A percentile compares a stretch with the other conserved stretches of the same genome.
Evolutionary conservation across 495 filamentous ascomycete species (phyloP).

Genomic region (Neurospora sp.): DNA sequence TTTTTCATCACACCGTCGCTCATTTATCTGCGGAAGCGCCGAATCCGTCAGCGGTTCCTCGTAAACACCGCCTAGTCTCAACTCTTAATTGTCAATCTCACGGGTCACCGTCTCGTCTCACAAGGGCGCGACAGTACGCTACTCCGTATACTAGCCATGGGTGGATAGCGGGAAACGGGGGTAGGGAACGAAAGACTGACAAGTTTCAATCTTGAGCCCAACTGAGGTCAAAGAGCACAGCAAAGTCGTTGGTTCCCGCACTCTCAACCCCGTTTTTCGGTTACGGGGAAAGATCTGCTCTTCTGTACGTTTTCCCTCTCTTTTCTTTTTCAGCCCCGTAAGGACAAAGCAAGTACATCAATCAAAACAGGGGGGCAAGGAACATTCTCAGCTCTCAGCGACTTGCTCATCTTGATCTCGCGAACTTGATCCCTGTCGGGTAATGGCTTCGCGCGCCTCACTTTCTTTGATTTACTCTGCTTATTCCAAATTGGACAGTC

Average conservation of each 20-base stretch:
- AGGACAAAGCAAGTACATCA: background rate
- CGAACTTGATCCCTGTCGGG: background rate
- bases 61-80: background rate
- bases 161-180: background rate
- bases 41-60: background rate
- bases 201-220: background rate
- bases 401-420: background rate
- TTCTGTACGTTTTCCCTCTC: background rate
- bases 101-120: background rate
- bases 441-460: background rate
- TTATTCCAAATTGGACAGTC: background rate
- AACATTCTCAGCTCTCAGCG: background rate
- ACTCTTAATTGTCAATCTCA: background rate
- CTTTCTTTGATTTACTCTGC: background rate
- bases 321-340: background rate
- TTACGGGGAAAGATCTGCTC: background rate
- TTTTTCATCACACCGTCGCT: background rate
- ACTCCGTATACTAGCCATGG: background rate
- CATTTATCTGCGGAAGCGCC: background rate
- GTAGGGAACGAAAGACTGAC: background rate
- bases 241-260: background rate
- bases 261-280: background rate
- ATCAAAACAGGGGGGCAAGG: background rate
- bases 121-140: background rate
- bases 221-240: background rate